These are phyloP conservation scores for Cryptococcus sp. DNA, from an alignment of 1,284 basidiomycete genomes.

Conservation along the genomic window DNA sequence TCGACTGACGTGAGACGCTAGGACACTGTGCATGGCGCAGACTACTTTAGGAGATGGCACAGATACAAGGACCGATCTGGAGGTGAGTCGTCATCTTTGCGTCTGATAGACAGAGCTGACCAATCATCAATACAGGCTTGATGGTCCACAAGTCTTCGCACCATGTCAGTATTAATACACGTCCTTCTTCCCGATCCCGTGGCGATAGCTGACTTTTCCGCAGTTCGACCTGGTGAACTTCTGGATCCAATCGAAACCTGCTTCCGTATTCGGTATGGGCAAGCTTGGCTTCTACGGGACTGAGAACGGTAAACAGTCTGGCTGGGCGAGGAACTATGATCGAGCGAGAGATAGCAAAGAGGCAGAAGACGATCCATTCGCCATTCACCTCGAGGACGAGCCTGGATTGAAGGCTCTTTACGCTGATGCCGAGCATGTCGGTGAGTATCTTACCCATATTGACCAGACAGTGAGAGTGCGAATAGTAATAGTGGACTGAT, in stretches of 20 bases:
- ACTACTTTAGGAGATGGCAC: constrained; percentile 62
- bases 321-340: constrained; percentile 59
- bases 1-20: constrained; percentile 13
- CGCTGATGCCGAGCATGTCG: constrained; percentile 53
- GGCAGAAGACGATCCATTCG: constrained; percentile 59
- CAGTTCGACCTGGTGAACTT: constrained; percentile 57
- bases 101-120: too few relatives aligned
- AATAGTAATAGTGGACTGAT: neutral
- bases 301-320: constrained; percentile 57
- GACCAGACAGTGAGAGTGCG: neutral
- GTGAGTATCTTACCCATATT: constrained; percentile 49
- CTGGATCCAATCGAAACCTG: constrained; percentile 60
- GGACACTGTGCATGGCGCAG: constrained; percentile 60
- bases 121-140: constrained; percentile 5
- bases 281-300: constrained; percentile 59
- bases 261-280: constrained; percentile 60
- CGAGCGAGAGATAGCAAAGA: constrained; percentile 55
- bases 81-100: constrained; percentile 28
- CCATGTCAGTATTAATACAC: constrained; percentile 45
- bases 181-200: neutral
- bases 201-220: neutral
- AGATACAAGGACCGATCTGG: constrained; percentile 59
- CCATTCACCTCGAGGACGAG: constrained; percentile 58
- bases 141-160: constrained; percentile 63
- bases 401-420: constrained; percentile 58